Evolutionary conservation across 441 rosid species (phyloP), one percentile per base, ranked within the genome.

Genomic region (Brassica hybrid): DNA sequence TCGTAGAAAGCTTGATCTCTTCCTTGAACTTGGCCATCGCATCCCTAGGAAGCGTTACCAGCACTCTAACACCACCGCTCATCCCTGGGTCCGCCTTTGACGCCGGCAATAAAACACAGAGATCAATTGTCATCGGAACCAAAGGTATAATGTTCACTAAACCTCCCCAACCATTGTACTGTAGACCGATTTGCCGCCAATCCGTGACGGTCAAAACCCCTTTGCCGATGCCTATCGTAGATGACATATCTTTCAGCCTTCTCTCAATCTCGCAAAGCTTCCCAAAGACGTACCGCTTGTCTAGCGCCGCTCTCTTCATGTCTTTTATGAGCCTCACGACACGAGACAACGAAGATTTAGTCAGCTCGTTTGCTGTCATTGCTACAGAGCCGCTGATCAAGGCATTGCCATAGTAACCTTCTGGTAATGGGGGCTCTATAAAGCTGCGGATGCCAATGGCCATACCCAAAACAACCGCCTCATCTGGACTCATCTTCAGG

Each of bases 321-420:
- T 79, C 76, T 74, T 79, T 84, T 11, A 87, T 79, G 34, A 68
- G 79, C 9, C 75, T 71, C 16, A 75, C 80, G 14, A 73, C 61
- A 6, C 25, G 56, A 13, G 78, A 27, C 18, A 85, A 78, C 8
- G 81, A 70, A 1, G 65, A 50, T 32, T 83, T 81, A 0, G 52
- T 32, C 14, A 85, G 83, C 3, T 81, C 82, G 2, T 19, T 76
- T 5, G 72, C 81, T 14, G 43, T 64, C 48, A 84, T 2, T 4
- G 54, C 56, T 2, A 74, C 43, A 7, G 19, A 65, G 19, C 78
- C 43, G 3, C 32, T 14, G 6, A 76, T 25, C 52, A 84, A 71
- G 1, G 56, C 88, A 65, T 87, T 87, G 6, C 87, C 87, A 14
- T 87, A 87, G 70, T 83, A 85, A 11, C 88, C 88, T n/a, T 62